phyloP scores from a whole-genome alignment of 768 basidiomycete species.

The Boletus rubroflammeus region DNA sequence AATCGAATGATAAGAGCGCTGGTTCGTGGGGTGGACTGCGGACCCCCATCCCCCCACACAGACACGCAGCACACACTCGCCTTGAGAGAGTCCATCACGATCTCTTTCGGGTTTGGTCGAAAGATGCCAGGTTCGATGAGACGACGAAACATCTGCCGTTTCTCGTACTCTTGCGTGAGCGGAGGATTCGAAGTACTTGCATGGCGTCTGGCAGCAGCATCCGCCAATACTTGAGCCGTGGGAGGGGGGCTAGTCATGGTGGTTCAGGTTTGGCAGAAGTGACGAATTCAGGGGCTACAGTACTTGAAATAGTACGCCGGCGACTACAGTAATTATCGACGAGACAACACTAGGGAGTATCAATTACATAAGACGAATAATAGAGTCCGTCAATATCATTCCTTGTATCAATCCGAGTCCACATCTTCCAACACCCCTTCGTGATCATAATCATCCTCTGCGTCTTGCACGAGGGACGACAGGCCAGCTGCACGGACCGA shows the following conservation, averaged over 20 bases:
- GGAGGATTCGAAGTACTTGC: constrained; percentile 4
- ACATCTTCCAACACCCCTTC: constrained; percentile 17
- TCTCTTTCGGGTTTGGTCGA: constrained; percentile 62
- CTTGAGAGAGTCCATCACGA: constrained; percentile 60
- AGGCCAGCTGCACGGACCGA: constrained; percentile 5
- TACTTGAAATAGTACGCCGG: not conserved
- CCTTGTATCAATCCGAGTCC: constrained; percentile 20
- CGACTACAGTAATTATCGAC: not conserved
- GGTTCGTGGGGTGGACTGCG: not conserved
- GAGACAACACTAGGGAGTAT: not conserved
- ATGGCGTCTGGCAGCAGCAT: constrained; percentile 28
- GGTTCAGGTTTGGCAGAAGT: not conserved
- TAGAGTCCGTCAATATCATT: not conserved
- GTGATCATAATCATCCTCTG: constrained; percentile 16
- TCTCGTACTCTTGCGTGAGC: constrained; percentile 52
- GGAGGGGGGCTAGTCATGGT: constrained; percentile 16
- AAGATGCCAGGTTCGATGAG: constrained; percentile 77
- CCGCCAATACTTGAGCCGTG: constrained; percentile 24
- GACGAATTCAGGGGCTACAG: constrained; percentile 19
- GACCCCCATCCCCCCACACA: not conserved
- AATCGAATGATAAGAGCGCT: not conserved
- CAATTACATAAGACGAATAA: not conserved
- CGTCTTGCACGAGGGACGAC: constrained; percentile 4
- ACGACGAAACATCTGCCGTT: constrained; percentile 67
- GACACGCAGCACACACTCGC: constrained; percentile 31